phyloP scores from a whole-genome alignment of 495 filamentous ascomycete species.

The Hypomontagnella submonticulosa region DNA sequence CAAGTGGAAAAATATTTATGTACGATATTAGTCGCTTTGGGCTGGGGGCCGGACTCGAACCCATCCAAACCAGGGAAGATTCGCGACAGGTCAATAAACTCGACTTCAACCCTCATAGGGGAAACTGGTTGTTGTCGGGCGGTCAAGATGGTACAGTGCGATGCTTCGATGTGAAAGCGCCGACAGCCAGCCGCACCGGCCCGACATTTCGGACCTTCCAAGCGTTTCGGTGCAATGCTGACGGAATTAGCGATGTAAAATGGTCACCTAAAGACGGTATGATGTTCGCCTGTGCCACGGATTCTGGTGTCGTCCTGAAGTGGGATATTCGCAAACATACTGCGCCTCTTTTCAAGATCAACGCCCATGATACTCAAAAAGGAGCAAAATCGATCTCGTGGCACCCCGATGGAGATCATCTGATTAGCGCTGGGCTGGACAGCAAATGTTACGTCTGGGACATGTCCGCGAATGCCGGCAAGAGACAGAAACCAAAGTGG shows the following conservation, averaged over 20 bases:
- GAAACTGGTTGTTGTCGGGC: slow-evolving; percentile 82
- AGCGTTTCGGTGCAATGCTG: slow-evolving; percentile 66
- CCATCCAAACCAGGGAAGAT: slow-evolving; percentile 79
- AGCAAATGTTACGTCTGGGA: slow-evolving; percentile 93
- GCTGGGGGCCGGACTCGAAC: slow-evolving; percentile 70
- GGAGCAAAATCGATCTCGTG: slow-evolving; percentile 87
- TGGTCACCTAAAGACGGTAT: slow-evolving; percentile 89
- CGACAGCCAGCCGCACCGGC: slow-evolving; percentile 52
- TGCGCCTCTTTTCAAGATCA: slow-evolving; percentile 72
- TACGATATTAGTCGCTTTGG: slow-evolving; percentile 79
- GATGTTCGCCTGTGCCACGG: slow-evolving; percentile 89
- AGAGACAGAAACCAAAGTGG: slow-evolving; percentile 81
- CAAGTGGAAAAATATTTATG: slow-evolving; percentile 85
- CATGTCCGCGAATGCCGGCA: slow-evolving; percentile 77
- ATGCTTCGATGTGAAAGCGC: slow-evolving; percentile 62
- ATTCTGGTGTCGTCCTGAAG: slow-evolving; percentile 77
- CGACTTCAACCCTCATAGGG: slow-evolving; percentile 86
- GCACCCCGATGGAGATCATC: slow-evolving; percentile 94
- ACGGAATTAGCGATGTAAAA: slow-evolving; percentile 85
- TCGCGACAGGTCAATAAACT: slow-evolving; percentile 90
- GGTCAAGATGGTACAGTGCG: slow-evolving; percentile 93
- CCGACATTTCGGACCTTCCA: slow-evolving; percentile 56
- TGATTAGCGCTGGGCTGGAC: slow-evolving; percentile 86
- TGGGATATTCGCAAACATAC: slow-evolving; percentile 63
- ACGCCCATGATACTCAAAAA: slow-evolving; percentile 77